Percentiles rank a stretch among this genome's conserved stretches.
Evolutionary conservation across 2,329 filamentous ascomycete genomes (phyloP).

Genomic region (Ophiostoma ulmi): DNA sequence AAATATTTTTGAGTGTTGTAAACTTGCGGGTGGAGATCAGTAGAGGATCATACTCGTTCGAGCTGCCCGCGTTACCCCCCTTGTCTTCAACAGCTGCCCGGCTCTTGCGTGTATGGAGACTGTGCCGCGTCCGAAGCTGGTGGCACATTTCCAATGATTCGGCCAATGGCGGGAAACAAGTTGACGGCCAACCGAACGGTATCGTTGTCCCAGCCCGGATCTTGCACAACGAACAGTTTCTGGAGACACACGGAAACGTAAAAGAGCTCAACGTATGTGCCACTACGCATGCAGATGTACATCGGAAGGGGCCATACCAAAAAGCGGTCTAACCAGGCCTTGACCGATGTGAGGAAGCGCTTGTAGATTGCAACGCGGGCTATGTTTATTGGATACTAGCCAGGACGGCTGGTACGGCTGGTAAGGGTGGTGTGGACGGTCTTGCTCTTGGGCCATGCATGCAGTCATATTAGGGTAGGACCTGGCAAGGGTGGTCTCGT

Average conservation of each 20-base stretch:
- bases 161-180: not conserved
- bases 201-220: not conserved
- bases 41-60: not conserved
- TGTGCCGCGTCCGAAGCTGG: not conserved
- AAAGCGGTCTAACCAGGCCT: slow-evolving; percentile 24
- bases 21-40: not conserved
- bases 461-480: not conserved
- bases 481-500: slow-evolving; percentile 21
- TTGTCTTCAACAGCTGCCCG: not conserved
- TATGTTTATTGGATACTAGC: slow-evolving; percentile 12
- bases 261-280: not conserved
- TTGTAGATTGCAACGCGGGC: slow-evolving; percentile 23
- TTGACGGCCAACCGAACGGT: not conserved
- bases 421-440: not conserved
- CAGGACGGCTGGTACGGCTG: not conserved
- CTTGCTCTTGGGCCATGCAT: not conserved
- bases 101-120: not conserved
- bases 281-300: not conserved
- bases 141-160: not conserved
- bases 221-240: not conserved
- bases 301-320: slow-evolving; percentile 13
- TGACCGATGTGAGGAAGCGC: slow-evolving; percentile 24
- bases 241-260: not conserved
- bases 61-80: not conserved
- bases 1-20: not conserved